These are phyloP conservation scores for Penicillium sp. DNA, from an alignment of 2,329 filamentous ascomycete genomes.

Conservation along the genomic window DNA sequence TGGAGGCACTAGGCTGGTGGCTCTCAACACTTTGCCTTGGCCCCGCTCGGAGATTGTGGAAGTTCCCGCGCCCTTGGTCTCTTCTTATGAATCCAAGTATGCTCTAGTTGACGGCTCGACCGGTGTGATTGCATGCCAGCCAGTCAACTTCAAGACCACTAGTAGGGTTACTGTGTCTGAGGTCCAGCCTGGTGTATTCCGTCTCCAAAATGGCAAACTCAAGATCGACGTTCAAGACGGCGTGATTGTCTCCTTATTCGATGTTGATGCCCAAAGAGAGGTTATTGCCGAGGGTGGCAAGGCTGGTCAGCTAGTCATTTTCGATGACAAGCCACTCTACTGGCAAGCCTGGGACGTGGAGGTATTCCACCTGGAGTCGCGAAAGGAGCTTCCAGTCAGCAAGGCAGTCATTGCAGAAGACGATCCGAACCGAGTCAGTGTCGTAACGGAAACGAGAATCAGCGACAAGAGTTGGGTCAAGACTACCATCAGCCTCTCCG, in stretches of 20 bases:
- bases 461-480: constrained; percentile 84
- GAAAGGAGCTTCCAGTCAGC: constrained; percentile 70
- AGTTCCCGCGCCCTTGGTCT: constrained; percentile 49
- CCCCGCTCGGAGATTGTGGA: constrained; percentile 71
- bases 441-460: constrained; percentile 83
- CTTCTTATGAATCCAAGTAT: constrained; percentile 34
- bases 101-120: constrained; percentile 51
- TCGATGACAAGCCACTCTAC: constrained; percentile 95
- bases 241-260: constrained; percentile 80
- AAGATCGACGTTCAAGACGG: constrained; percentile 72
- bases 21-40: constrained; percentile 88
- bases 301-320: constrained; percentile 89
- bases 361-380: constrained; percentile 88
- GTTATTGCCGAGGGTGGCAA: constrained; percentile 71
- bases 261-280: constrained; percentile 72
- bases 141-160: constrained; percentile 24
- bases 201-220: constrained; percentile 77
- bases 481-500: constrained; percentile 78
- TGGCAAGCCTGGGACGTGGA: constrained; percentile 99
- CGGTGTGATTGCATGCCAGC: constrained; percentile 43
- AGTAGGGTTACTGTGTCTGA: constrained; percentile 53
- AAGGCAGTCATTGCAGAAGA: constrained; percentile 71
- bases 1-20: constrained; percentile 54
- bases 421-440: constrained; percentile 73
- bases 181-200: constrained; percentile 63